Base-by-base conservation (phyloP, 257 asterid genomes). In the Henckelia pumila region DNA sequence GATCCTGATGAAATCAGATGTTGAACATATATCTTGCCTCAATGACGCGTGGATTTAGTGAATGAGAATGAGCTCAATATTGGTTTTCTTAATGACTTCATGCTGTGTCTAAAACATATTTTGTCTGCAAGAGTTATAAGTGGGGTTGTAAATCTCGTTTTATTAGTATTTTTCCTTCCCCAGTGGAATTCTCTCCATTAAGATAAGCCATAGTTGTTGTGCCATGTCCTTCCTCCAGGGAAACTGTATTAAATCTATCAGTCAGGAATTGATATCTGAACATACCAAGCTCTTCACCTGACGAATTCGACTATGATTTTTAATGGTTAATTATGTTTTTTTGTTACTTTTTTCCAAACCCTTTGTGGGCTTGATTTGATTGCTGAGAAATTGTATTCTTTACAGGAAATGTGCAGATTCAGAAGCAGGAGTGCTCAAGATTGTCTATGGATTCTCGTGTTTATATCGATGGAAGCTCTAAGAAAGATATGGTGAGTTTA, bases 361-460 rank as follows among this genome's bases (percentile, higher is more conserved):
- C 55, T 56, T 47, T 59, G 33, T 30, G 75, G 52, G 25, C 64
- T 67, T 63, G 50, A 16, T 69, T 67, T 63, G 50, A 16, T 63
- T 40, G 60, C 65, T 5, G 40, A 50, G 53, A 33, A 14, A 3
- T 71, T 78, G 63, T 26, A 65, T 67, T 63, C 58, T 22, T 80
- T 21, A 74, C 94, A 91, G 99, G 95, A 62, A 69, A 75, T 66
- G 79, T 28, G 50, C 84, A 69, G 60, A 78, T 47, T 71, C 83
- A 61, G 62, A 82, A 80, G 71, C 85, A 76, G 69, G 83, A 75
- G 73, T 66, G 76, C 67, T 79, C 87, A 35, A 84, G 82, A 65
- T 30, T 73, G 76, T 74, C 86, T 21, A 59, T 85, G 0, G 88
- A 87, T 80, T 74, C 89, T 64, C 82, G 55, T 69, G 74, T 80